Conservation (phyloP, 352 stramenopile species). For the Phytophthora pini region DNA sequence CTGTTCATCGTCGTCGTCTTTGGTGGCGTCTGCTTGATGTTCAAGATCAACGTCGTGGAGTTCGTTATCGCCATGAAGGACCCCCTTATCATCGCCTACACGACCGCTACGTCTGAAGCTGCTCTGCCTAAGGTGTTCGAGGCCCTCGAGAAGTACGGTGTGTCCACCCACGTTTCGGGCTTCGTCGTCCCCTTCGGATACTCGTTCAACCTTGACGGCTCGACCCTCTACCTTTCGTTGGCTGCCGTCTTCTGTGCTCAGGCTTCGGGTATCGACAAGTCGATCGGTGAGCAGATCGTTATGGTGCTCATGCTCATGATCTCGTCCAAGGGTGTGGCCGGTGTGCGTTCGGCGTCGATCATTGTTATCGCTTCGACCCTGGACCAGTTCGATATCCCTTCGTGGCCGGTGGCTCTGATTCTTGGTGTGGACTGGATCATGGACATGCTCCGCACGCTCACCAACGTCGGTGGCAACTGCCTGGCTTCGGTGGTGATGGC, state of each 20-base stretch:
- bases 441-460: conserved; percentile 64
- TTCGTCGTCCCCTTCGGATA: conserved; percentile 72
- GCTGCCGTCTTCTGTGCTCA: conserved; percentile 63
- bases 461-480: conserved; percentile 65
- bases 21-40: conserved; percentile 42
- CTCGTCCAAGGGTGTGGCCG: conserved; percentile 62
- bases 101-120: conserved; percentile 60
- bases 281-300: conserved; percentile 61
- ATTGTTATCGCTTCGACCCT: conserved; percentile 58
- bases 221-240: conserved; percentile 59
- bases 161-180: conserved; percentile 52
- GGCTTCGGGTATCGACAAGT: conserved; percentile 52
- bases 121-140: conserved; percentile 71
- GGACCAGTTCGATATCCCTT: conserved; percentile 63
- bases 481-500: conserved; percentile 65
- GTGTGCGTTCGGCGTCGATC: conserved; percentile 53
- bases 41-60: conserved; percentile 54
- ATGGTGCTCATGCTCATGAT: conserved; percentile 71
- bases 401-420: conserved; percentile 64
- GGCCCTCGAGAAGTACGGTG: conserved; percentile 56
- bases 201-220: conserved; percentile 73
- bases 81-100: conserved; percentile 64
- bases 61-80: conserved; percentile 62
- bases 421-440: conserved; percentile 67
- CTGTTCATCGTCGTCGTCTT: conserved; percentile 63